Evolutionary conservation across 306 rosid species (phyloP), one percentile per base, ranked within the genome.

Genomic region (Vigna mungo): DNA sequence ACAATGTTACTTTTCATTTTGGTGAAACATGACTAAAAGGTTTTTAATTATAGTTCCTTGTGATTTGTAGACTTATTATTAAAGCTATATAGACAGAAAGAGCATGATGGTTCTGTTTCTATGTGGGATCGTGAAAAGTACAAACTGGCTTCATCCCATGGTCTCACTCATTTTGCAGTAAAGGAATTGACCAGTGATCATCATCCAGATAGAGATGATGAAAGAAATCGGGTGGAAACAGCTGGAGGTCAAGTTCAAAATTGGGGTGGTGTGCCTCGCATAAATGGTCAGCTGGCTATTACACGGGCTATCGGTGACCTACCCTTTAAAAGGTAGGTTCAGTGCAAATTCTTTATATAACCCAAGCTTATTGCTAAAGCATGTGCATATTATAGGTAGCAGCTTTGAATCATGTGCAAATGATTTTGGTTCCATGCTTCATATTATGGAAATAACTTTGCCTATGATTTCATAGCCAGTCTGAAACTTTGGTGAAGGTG

Each of bases 111-210:
- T 74, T 86, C 89, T 74, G 53, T 89, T 82, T 83, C 96, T 13
- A 41, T 73, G 68, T 89, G 89, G 84, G 85, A 86, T 77, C 73
- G 88, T 72, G 81, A 83, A 59, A 90, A 86, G 83, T 87, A 80
- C 47, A 88, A 46, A 80, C 75, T 77, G 58, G 87, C 86, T 82
- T 82, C 93, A 46, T 83, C 88, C 68, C 72, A 74, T 10, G 97
- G 93, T 54, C 41, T 89, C 62, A 71, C 77, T 58, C 93, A 87
- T 84, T 88, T 90, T 83, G 84, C 85, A 47, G 98, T 90, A 32
- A 88, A 89, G 89, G 98, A 95, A 70, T 86, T 95, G 86, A 95
- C 98, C 53, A 92, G 87, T 16, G 97, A 95, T 89, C 98, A 95
- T 84, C 98, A 90, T 82, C 96, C 97, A 9, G 89, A 95, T 72